A percentile compares a stretch with the other conserved stretches of the same genome.
Evolutionary conservation across 2,329 filamentous ascomycete species (phyloP).

Genomic region (Nemania sp.): DNA sequence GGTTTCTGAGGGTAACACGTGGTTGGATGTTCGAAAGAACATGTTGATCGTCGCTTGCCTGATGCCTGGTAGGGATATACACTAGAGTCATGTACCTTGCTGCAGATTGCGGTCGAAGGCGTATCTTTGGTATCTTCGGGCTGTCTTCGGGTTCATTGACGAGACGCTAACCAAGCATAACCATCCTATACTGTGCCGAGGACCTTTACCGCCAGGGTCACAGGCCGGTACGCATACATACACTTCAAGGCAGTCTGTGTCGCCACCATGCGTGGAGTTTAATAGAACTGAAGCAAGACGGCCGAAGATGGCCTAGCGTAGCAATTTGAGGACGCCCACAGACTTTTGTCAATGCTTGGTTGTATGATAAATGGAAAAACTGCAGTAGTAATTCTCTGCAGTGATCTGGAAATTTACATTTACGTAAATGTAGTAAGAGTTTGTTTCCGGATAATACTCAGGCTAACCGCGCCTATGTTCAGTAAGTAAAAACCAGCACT

Average conservation of each 20-base stretch:
- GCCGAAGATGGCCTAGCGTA: neutral
- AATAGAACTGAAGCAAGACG: neutral
- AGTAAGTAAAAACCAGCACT: too few relatives aligned
- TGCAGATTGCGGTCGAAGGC: neutral
- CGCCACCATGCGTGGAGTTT: neutral
- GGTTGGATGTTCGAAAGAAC: conserved; percentile 9
- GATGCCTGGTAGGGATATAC: neutral
- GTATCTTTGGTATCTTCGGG: neutral
- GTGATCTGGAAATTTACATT: conserved; percentile 1
- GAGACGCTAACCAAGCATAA: neutral
- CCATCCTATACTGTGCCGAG: neutral
- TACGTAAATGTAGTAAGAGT: too few relatives aligned
- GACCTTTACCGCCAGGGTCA: neutral
- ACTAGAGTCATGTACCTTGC: neutral
- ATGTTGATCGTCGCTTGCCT: neutral
- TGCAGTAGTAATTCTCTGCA: neutral
- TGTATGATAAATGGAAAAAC: neutral
- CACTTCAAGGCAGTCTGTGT: neutral
- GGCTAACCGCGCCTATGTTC: too few relatives aligned
- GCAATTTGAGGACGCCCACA: neutral
- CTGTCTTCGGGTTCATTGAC: neutral
- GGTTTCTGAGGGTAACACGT: neutral
- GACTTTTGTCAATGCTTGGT: conserved; percentile 1
- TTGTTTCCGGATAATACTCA: too few relatives aligned
- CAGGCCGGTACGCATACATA: neutral